Conservation (phyloP, 495 filamentous ascomycete genomes). For the Aspergillus nidulans region DNA sequence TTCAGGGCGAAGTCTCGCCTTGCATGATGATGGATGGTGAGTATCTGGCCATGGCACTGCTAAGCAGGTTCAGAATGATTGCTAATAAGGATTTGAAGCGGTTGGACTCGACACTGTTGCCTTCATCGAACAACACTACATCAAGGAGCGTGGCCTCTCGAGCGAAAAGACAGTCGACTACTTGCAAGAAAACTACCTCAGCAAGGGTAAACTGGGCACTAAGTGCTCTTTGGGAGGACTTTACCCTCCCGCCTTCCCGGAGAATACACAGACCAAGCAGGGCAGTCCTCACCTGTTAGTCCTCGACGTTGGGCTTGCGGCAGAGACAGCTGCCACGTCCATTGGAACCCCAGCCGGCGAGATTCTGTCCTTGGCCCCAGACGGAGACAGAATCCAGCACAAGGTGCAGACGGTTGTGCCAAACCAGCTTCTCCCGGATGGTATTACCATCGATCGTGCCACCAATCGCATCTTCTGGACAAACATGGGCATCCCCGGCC, state of each 20-base stretch:
- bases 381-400: constrained; percentile 26
- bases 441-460: constrained; percentile 35
- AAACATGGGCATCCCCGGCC: constrained; percentile 41
- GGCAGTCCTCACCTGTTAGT: constrained; percentile 25
- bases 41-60: not conserved
- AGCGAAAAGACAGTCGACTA: constrained; percentile 27
- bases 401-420: constrained; percentile 18
- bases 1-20: constrained; percentile 16
- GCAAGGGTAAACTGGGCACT: constrained; percentile 26
- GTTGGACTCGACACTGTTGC: constrained; percentile 31
- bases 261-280: constrained; percentile 2
- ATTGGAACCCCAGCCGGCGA: constrained; percentile 1
- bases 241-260: constrained; percentile 19
- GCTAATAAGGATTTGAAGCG: not conserved
- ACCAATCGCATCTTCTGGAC: constrained; percentile 49
- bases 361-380: constrained; percentile 14
- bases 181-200: constrained; percentile 29
- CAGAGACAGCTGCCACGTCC: constrained; percentile 24
- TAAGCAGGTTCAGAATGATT: not conserved
- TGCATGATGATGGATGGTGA: constrained; percentile 24
- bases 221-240: constrained; percentile 33
- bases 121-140: constrained; percentile 41
- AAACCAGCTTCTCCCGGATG: constrained; percentile 42
- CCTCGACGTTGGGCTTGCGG: constrained; percentile 27
- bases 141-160: constrained; percentile 27